These are phyloP conservation scores for Fraxinus anomala DNA, from an alignment of 257 asterid species.

Conservation along the genomic window DNA sequence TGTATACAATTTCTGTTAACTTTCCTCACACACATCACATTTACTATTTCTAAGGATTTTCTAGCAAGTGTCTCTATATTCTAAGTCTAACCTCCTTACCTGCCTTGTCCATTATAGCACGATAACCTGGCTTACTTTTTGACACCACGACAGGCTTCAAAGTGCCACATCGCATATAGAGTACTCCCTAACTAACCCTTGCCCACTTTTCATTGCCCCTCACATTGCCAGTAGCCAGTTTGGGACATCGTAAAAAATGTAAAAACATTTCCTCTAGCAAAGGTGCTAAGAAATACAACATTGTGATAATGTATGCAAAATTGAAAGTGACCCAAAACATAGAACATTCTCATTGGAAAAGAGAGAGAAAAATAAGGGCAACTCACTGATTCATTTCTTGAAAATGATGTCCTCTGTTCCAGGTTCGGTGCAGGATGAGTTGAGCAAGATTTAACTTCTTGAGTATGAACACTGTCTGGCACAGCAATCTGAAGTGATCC, in stretches of 20 bases:
- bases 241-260: not conserved
- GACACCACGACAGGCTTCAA: not conserved
- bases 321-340: not conserved
- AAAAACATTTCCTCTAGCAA: not conserved
- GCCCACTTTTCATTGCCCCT: not conserved
- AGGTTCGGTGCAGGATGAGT: slow-evolving; percentile 34
- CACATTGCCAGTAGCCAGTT: not conserved
- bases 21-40: not conserved
- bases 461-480: slow-evolving; percentile 40
- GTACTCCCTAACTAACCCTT: not conserved
- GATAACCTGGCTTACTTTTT: not conserved
- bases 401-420: slow-evolving; percentile 33
- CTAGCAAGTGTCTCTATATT: not conserved
- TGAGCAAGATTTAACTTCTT: slow-evolving; percentile 36
- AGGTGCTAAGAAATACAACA: not conserved
- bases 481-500: slow-evolving; percentile 50
- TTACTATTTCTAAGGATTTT: not conserved
- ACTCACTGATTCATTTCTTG: slow-evolving; percentile 53
- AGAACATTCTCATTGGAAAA: not conserved
- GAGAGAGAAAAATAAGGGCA: slow-evolving; percentile 20
- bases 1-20: not conserved
- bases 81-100: not conserved
- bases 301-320: not conserved
- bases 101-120: not conserved
- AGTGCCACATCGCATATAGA: not conserved